Evolutionary conservation across 2,329 filamentous ascomycete genomes (phyloP), one percentile per base, ranked within the genome.

Genomic region (Colletotrichum abscissum): DNA sequence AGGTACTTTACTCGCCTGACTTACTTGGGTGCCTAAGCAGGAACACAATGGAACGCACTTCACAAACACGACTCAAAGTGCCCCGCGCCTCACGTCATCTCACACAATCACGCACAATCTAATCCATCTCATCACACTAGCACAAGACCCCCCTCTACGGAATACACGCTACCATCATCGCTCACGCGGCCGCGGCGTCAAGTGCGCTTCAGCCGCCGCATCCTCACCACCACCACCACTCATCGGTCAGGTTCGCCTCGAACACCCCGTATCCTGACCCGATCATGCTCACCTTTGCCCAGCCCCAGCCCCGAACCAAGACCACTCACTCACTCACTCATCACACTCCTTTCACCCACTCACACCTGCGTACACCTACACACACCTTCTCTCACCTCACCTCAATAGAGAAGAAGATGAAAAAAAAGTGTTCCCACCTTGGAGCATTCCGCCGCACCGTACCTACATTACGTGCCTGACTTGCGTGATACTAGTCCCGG

Each of bases 31-130:
- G 38, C 38, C 38, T 42, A 42, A 7, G 38, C 19, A 42, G 38
- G 38, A 42, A 42, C 38, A 14, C 38, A 42, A 35, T 35, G 33
- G 33, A 35, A 42, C 38, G 38, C 38, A 14, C 1, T 7, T 42
- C 38, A 42, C 38, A 42, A 19, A 46, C 35, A 30, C 54, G 52
- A 30, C 33, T 38, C 54, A 6, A 35, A 16, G 49, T 26, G 49
- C 57, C 30, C 42, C 24, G 24, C 57, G 46, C 67, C 67, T 69
- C 67, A 69, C 67, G 67, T 64, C 67, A 69, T 63, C 67, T 28
- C 67, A 63, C 67, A 22, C 30, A 49, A 55, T 46, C 24, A 49
- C 42, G 19, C 19, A 49, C 42, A 49, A 49, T 49, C 42, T 49
- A 49, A 24, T 55, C 52, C 26, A 55, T 55, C 52, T 28, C 26